These are phyloP conservation scores for Russula compacta DNA, from an alignment of 768 basidiomycete species.

Conservation along the genomic window DNA sequence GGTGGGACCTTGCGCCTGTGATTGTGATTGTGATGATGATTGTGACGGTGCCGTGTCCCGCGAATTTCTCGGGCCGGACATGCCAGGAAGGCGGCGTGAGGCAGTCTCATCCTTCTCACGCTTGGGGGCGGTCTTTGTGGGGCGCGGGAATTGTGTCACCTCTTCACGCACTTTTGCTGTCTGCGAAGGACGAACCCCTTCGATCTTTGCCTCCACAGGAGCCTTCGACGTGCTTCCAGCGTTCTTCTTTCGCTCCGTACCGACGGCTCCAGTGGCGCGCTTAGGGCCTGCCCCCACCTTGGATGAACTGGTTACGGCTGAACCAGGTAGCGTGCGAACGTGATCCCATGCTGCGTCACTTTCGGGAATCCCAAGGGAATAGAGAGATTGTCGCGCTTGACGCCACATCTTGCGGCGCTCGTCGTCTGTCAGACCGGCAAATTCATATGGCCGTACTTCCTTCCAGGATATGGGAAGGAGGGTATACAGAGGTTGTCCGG, in stretches of 20 bases:
- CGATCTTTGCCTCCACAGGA: constrained; percentile 8
- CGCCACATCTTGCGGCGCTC: constrained; percentile 44
- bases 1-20: constrained; percentile 11
- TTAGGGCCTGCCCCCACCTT: constrained; percentile 1
- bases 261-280: not conserved
- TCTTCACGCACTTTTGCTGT: constrained; percentile 6
- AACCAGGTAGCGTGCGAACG: constrained; percentile 25
- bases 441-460: constrained; percentile 63
- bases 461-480: constrained; percentile 53
- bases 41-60: constrained; percentile 13
- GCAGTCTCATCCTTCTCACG: constrained; percentile 21
- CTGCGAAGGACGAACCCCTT: constrained; percentile 1
- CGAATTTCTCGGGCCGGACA: constrained; percentile 17
- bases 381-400: constrained; percentile 41
- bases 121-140: constrained; percentile 2
- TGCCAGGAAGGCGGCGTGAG: constrained; percentile 20
- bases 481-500: constrained; percentile 30
- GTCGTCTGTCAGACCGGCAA: constrained; percentile 38
- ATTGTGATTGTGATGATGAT: constrained; percentile 19
- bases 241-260: constrained; percentile 13
- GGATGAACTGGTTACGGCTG: not conserved
- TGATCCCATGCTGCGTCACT: constrained; percentile 57
- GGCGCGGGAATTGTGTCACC: not conserved
- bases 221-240: not conserved
- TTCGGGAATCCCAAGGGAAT: constrained; percentile 44